Evolutionary conservation across 129 eudicot species (phyloP).

Genomic region (Pseudognaphalium luteoalbum): DNA sequence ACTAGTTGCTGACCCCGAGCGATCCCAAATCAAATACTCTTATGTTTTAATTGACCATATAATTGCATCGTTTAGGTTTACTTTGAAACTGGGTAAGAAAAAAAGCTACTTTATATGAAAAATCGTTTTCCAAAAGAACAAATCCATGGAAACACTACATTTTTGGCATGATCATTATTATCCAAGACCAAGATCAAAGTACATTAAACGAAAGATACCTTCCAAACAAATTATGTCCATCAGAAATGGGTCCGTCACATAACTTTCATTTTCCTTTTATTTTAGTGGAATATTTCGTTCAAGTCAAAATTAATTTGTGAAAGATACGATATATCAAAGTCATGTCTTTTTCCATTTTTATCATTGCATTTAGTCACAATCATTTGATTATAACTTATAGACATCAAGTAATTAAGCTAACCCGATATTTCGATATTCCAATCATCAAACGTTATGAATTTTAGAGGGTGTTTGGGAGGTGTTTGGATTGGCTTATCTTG

Average conservation of each 20-base stretch:
- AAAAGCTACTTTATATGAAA: not conserved
- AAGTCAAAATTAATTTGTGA: conserved; percentile 36
- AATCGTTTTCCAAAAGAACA: conserved; percentile 9
- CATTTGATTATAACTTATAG: not conserved
- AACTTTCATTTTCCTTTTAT: conserved; percentile 7
- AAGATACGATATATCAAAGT: conserved; percentile 19
- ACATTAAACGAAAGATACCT: conserved; percentile 11
- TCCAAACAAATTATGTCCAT: conserved; percentile 21
- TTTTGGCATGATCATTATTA: conserved; percentile 7
- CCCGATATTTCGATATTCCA: not conserved
- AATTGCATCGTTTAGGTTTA: not conserved
- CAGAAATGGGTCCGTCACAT: conserved; percentile 18
- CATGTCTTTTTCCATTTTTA: conserved; percentile 16
- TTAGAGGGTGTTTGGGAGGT: too few relatives aligned
- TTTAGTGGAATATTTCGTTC: conserved; percentile 30
- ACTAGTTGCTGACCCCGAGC: too few relatives aligned
- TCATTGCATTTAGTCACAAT: conserved; percentile 18
- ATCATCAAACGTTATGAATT: not conserved
- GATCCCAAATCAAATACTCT: too few relatives aligned
- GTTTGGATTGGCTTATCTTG: too few relatives aligned
- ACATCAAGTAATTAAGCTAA: not conserved
- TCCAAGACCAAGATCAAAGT: not conserved
- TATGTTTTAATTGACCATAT: not conserved
- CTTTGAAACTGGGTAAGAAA: not conserved
- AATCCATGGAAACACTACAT: not conserved